A percentile compares a stretch with the other conserved stretches of the same genome.
These are phyloP conservation scores for Xylaria polymorpha DNA, from an alignment of 2,329 filamentous ascomycete genomes.

Conservation along the genomic window DNA sequence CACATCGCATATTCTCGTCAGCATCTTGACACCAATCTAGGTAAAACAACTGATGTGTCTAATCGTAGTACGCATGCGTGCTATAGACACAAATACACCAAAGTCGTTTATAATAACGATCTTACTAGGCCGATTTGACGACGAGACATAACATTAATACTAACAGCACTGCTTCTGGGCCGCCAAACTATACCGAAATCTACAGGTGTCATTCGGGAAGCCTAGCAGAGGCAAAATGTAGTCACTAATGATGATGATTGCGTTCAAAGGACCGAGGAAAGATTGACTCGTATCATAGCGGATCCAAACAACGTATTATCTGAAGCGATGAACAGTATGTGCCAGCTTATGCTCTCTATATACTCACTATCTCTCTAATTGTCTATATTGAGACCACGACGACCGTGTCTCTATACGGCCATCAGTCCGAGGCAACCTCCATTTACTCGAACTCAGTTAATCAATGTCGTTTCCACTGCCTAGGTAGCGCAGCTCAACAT, in stretches of 20 bases:
- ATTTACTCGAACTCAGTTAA: not conserved
- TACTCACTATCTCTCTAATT: not conserved
- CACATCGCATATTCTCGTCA: not conserved
- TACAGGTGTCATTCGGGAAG: not conserved
- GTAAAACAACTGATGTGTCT: not conserved
- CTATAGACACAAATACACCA: not conserved
- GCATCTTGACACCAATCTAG: not conserved
- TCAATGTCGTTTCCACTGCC: not conserved
- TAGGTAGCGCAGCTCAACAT: not conserved
- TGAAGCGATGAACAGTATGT: not conserved
- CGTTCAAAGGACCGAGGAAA: not conserved
- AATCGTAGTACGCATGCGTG: not conserved
- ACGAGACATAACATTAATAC: not conserved
- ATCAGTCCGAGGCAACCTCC: not conserved
- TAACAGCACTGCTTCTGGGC: not conserved
- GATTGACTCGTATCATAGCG: not conserved
- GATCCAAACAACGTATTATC: not conserved
- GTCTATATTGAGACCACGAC: not conserved
- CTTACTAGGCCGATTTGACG: not conserved
- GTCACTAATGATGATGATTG: not conserved
- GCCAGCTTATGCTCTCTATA: not conserved
- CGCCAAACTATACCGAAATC: not conserved
- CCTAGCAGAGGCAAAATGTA: not conserved
- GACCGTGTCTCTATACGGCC: not conserved
- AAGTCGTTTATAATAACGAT: not conserved